Percentiles rank a stretch among this genome's conserved stretches.
These are phyloP conservation scores for Eimeria brunetti DNA, from an alignment of 169 alveolate species.

Conservation along the genomic window DNA sequence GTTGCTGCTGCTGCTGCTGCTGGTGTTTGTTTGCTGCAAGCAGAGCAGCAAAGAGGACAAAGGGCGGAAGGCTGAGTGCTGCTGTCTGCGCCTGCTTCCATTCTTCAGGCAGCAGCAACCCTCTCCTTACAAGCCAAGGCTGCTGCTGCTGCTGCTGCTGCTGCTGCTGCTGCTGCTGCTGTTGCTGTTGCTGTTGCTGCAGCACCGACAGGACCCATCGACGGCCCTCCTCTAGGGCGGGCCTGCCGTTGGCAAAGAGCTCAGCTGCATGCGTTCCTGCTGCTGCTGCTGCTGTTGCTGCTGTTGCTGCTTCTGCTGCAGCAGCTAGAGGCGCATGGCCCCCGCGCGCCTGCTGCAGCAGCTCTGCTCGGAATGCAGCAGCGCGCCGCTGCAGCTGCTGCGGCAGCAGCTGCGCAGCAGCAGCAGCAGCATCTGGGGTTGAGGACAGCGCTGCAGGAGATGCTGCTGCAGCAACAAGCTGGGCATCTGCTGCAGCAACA, in stretches of 20 bases:
- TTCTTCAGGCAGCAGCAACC: constrained; percentile 21
- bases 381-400: constrained; percentile 64
- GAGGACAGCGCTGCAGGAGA: not conserved
- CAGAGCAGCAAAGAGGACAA: constrained; percentile 54
- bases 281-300: constrained; percentile 57
- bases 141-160: constrained; percentile 50
- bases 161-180: constrained; percentile 27
- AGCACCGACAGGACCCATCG: constrained; percentile 43
- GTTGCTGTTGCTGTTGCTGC: constrained; percentile 32
- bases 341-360: constrained; percentile 61
- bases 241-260: not conserved
- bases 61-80: constrained; percentile 49
- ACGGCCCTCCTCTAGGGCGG: constrained; percentile 13
- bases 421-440: not conserved
- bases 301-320: constrained; percentile 42
- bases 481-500: not conserved
- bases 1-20: constrained; percentile 41
- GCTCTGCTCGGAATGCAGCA: not conserved
- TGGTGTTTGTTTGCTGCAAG: constrained; percentile 16
- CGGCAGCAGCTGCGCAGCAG: constrained; percentile 12
- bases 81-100: constrained; percentile 31
- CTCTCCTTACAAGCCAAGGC: constrained; percentile 48
- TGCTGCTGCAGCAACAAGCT: too few species aligned
- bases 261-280: not conserved
- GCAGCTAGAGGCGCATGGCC: constrained; percentile 57